Evolutionary conservation across 2,329 filamentous ascomycete genomes (phyloP).

Genomic region (Alternaria consortialis): DNA sequence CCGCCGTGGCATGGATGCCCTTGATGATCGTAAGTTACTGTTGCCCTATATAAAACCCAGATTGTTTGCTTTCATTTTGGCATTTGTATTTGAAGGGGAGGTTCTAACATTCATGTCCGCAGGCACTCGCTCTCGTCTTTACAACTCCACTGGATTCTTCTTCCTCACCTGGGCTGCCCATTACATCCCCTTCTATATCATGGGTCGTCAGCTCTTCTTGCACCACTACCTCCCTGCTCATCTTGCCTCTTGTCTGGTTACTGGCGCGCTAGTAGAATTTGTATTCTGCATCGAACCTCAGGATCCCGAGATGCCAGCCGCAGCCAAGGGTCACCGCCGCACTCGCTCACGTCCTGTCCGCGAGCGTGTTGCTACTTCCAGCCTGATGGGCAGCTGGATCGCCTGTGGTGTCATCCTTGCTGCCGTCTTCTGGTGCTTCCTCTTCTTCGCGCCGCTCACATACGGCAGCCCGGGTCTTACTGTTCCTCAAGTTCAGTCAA

Average conservation of each 20-base stretch:
- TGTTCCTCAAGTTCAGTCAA: constrained; percentile 77
- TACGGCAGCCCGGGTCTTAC: constrained; percentile 91
- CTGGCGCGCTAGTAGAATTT: constrained; percentile 92
- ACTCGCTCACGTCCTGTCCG: constrained; percentile 75
- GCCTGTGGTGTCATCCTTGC: constrained; percentile 75
- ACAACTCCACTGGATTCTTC: constrained; percentile 99
- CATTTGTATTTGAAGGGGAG: constrained; percentile 12
- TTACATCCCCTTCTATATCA: constrained; percentile 96
- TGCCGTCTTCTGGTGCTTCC: constrained; percentile 78
- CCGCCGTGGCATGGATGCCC: constrained; percentile 88
- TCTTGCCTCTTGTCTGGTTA: constrained; percentile 86
- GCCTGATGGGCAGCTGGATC: constrained; percentile 79
- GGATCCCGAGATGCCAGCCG: constrained; percentile 54
- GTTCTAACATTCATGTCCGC: constrained; percentile 19
- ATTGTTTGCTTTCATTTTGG: constrained; percentile 7
- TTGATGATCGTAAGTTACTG: constrained; percentile 83
- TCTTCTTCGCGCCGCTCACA: constrained; percentile 92
- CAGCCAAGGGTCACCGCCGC: constrained; percentile 45
- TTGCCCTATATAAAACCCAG: constrained; percentile 5
- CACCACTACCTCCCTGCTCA: constrained; percentile 98
- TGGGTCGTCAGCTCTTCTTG: constrained; percentile 97
- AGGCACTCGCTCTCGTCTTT: constrained; percentile 91
- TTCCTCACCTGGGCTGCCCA: constrained; percentile 98
- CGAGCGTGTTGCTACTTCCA: constrained; percentile 82
- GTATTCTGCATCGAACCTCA: constrained; percentile 88